Conservation (phyloP, 2,329 filamentous ascomycete genomes). For the Sclerotinia glacialis region DNA sequence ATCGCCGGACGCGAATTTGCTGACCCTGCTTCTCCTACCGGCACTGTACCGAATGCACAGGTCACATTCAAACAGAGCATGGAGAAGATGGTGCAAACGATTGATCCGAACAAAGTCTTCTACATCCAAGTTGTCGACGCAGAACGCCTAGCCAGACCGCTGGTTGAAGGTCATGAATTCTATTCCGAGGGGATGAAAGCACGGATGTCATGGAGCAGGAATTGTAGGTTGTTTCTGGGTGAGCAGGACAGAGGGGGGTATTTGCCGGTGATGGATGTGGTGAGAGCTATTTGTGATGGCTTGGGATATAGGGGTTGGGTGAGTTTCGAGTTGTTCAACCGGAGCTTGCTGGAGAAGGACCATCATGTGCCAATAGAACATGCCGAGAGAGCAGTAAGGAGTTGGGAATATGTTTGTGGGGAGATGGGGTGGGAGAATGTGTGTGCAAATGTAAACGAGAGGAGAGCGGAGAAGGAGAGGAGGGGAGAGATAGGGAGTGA, state of each 20-base stretch:
- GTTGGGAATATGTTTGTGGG: constrained; percentile 43
- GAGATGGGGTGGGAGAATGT: constrained; percentile 18
- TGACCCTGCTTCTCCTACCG: constrained; percentile 54
- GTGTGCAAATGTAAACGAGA: not conserved
- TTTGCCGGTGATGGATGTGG: constrained; percentile 54
- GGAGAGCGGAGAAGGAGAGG: not conserved
- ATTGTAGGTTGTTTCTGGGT: constrained; percentile 60
- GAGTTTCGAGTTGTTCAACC: constrained; percentile 56
- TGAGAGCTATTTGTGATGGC: constrained; percentile 51
- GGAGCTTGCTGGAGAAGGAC: constrained; percentile 41
- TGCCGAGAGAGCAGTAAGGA: constrained; percentile 49
- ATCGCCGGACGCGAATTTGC: constrained; percentile 69
- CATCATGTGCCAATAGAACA: constrained; percentile 49
- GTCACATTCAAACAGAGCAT: constrained; percentile 46
- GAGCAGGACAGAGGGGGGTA: constrained; percentile 55
- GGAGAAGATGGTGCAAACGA: constrained; percentile 28
- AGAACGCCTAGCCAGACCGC: constrained; percentile 57
- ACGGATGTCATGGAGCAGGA: constrained; percentile 76
- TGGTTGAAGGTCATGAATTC: constrained; percentile 56
- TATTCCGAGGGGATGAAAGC: constrained; percentile 56
- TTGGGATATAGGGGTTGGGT: constrained; percentile 59
- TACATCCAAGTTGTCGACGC: constrained; percentile 77
- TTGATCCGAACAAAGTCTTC: constrained; percentile 51
- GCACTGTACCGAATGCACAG: constrained; percentile 32
- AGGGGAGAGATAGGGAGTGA: constrained; percentile 1